Conservation (phyloP, 306 rosid genomes). For the Urtica urens region DNA sequence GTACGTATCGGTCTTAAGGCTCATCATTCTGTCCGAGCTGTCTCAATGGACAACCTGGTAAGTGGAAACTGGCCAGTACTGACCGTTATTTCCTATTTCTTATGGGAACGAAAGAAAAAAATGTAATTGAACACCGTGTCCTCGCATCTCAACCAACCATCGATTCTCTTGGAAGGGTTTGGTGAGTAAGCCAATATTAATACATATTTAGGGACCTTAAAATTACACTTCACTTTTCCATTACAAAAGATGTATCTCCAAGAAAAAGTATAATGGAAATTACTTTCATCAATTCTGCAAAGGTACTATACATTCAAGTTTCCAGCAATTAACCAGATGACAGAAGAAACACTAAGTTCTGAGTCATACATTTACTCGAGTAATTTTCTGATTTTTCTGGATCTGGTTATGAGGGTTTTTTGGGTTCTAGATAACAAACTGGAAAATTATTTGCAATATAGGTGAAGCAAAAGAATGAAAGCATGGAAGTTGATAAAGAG, state of each 20-base stretch:
- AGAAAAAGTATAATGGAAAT: not conserved
- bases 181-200: no score
- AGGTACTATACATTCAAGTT: not conserved
- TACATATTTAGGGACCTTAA: no score
- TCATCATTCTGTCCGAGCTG: slow-evolving; percentile 83
- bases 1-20: slow-evolving; percentile 83
- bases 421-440: no score
- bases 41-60: slow-evolving; percentile 75
- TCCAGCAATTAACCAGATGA: no score
- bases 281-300: not conserved
- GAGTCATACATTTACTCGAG: no score
- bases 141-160: no score
- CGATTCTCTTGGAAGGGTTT: no score
- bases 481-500: slow-evolving; percentile 44
- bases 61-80: slow-evolving; percentile 16
- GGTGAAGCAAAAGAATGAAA: slow-evolving; percentile 51
- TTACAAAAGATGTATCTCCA: not conserved
- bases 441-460: no score
- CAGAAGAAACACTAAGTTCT: no score
- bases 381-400: no score
- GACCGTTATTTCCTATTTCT: slow-evolving; percentile 8
- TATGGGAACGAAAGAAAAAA: not conserved
- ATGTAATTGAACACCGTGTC: not conserved
- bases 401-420: no score
- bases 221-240: no score